Conservation (phyloP, 768 basidiomycete genomes). For the Hygrocybe punicea region DNA sequence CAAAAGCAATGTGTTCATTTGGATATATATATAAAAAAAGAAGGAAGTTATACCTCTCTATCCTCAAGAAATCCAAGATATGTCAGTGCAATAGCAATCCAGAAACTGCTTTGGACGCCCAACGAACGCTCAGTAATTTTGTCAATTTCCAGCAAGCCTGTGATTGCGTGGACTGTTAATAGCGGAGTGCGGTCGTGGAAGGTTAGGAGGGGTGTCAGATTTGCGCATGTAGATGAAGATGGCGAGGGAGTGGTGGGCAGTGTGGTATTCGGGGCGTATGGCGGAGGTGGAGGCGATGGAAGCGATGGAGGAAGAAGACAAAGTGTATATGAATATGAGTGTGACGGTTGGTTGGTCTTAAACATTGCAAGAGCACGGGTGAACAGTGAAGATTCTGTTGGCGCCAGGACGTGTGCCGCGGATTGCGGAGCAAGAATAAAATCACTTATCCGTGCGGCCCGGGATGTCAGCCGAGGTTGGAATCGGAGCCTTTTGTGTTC, state of each 20-base stretch:
- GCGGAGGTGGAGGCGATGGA: constrained; percentile 39
- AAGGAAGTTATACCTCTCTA: constrained; percentile 51
- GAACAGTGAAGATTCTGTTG: constrained; percentile 43
- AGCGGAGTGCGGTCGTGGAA: constrained; percentile 74
- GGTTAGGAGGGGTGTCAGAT: constrained; percentile 47
- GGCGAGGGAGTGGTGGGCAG: constrained; percentile 17
- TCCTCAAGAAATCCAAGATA: constrained; percentile 77
- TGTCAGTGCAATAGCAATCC: constrained; percentile 69
- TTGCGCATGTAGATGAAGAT: constrained; percentile 16
- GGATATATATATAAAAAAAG: too few relatives aligned
- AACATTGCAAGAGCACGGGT: constrained; percentile 49
- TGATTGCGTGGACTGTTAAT: constrained; percentile 53
- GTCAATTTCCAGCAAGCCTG: constrained; percentile 65
- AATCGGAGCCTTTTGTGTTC: constrained; percentile 20
- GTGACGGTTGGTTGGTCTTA: constrained; percentile 50
- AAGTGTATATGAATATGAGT: constrained; percentile 62
- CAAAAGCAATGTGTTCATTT: too few relatives aligned
- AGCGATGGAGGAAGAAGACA: constrained; percentile 33
- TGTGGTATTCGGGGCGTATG: constrained; percentile 31
- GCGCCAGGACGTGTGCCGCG: constrained; percentile 34
- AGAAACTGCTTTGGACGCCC: constrained; percentile 75
- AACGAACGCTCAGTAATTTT: constrained; percentile 50
- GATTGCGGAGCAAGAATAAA: constrained; percentile 53
- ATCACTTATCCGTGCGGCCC: constrained; percentile 42
- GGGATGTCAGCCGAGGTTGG: constrained; percentile 11